Conservation (phyloP, 257 asterid species). For the Solanum microdontum region DNA sequence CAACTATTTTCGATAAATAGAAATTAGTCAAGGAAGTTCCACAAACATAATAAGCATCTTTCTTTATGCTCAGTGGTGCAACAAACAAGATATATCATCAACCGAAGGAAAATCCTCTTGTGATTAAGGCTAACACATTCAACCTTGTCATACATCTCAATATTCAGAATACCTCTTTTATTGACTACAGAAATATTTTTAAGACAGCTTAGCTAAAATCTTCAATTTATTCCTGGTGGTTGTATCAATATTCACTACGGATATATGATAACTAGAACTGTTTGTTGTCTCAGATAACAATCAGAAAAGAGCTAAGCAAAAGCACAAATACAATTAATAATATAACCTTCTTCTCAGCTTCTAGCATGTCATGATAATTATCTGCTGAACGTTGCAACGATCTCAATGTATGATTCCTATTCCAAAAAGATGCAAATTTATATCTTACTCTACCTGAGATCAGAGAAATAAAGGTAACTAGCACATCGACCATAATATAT, state of each 20-base stretch:
- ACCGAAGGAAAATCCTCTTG: not conserved
- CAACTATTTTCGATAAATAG: not conserved
- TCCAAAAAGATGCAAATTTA: constrained; percentile 98
- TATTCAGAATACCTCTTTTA: not conserved
- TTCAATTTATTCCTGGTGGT: not conserved
- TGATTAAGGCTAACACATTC: not conserved
- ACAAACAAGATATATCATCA: not conserved
- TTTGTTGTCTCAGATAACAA: not conserved
- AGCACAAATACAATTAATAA: constrained; percentile 2
- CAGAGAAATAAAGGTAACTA: not conserved
- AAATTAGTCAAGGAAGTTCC: not conserved
- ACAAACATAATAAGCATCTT: not conserved
- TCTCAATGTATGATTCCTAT: constrained; percentile 69
- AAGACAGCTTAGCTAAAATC: not conserved
- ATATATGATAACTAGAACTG: not conserved
- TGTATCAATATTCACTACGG: not conserved
- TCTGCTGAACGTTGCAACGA: constrained; percentile 54
- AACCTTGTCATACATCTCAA: not conserved
- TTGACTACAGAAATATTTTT: not conserved
- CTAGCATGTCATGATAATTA: constrained; percentile 46
- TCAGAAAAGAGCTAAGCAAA: not conserved
- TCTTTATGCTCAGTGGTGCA: not conserved
- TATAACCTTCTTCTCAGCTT: constrained; percentile 84
- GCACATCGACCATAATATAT: not conserved
- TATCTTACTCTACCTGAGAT: constrained; percentile 85